Evolutionary conservation across 495 filamentous ascomycete genomes (phyloP), one percentile per base, ranked within the genome.

Genomic region (Platismatia glauca): DNA sequence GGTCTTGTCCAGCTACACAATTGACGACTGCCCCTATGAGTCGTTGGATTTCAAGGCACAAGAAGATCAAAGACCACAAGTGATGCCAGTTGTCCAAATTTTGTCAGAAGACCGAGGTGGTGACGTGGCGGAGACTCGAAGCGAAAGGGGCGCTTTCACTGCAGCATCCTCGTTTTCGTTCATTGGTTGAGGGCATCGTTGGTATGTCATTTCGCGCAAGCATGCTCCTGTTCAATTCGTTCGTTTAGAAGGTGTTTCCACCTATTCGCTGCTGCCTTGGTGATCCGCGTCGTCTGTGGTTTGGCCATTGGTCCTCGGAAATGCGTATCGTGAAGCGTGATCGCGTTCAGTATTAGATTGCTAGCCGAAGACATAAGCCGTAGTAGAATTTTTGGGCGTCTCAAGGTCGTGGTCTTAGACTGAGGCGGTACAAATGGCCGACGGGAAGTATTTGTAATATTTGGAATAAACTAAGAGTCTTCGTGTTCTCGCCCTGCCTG

Each of bases 381-480:
- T 52, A 31, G 29, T 53, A 53, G 18, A 27, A 53, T 18, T 31
- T 33, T 53, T 33, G 50, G 50, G 50, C 50, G 50, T 53, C 50
- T 53, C 27, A 33, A 53, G 20, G 27, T 33, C 29, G 0, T 20
- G 24, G 50, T 53, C 50, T 53, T 7, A 53, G 50, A 33, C 50
- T 53, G 50, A 34, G 48, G 48, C 48, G 48, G 48, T 53, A 2
- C 3, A 53, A 53, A 53, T 53, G 50, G 50, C 50, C 50, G 50
- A 53, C 29, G 50, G 50, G 50, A 53, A 53, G 29, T 53, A 53
- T 53, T 52, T 52, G 48, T 24, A 52, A 52, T 48, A 27, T 24
- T 33, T 53, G 9, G 29, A 22, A 52, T n/a, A 16, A 22, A 48
- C 33, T 52, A 33, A 53, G 29, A 53, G 27, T 16, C 15, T 20